Conservation (phyloP, 192 early-diverging fungal genomes). For the Backusella tarrabulga region DNA sequence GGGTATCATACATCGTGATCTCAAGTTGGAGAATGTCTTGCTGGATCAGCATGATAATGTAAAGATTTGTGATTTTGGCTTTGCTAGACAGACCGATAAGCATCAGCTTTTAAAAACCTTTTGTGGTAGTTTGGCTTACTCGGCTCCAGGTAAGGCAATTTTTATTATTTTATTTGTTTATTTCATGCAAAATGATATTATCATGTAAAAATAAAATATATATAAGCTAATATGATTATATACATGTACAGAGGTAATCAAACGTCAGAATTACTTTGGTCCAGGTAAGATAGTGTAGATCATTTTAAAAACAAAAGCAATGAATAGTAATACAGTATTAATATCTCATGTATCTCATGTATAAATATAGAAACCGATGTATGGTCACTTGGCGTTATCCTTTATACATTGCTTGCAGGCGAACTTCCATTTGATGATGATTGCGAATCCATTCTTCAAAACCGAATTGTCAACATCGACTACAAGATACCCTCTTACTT, state of each 20-base stretch:
- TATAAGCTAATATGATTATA: neutral
- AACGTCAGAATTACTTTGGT: constrained; percentile 74
- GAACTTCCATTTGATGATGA: constrained; percentile 85
- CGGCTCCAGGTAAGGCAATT: constrained; percentile 60
- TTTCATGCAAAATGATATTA: neutral
- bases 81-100: constrained; percentile 58
- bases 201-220: neutral
- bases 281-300: constrained; percentile 46
- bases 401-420: constrained; percentile 82
- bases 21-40: constrained; percentile 61
- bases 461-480: constrained; percentile 69
- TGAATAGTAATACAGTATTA: neutral
- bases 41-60: constrained; percentile 55
- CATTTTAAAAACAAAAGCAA: neutral
- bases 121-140: constrained; percentile 71
- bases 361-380: constrained; percentile 70
- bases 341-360: neutral
- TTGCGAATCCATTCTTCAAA: constrained; percentile 62
- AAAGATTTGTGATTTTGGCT: constrained; percentile 70
- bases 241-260: constrained; percentile 60
- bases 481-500: constrained; percentile 69
- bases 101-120: constrained; percentile 60
- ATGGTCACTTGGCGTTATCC: constrained; percentile 92
- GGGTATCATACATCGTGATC: constrained; percentile 55
- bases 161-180: neutral